These are phyloP conservation scores for Limnomonas spitsbergensis DNA, from an alignment of 139 green algal species.

Conservation along the genomic window DNA sequence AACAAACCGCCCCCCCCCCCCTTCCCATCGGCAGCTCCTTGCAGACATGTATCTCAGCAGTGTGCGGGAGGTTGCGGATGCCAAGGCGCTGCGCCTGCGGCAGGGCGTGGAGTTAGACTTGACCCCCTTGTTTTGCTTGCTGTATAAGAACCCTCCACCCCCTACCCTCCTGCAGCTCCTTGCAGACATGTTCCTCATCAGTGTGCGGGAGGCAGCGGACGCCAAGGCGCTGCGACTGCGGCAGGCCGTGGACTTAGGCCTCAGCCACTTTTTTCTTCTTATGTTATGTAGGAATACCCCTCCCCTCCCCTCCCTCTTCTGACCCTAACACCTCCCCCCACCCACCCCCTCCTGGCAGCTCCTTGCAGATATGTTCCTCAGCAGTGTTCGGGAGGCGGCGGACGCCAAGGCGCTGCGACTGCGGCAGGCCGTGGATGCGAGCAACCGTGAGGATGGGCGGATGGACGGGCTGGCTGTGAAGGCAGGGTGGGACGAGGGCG, in stretches of 20 bases:
- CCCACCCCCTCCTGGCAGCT: constrained; percentile 6
- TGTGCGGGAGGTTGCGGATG: background rate
- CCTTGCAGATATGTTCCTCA: constrained; percentile 6
- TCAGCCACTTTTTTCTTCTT: too few species aligned
- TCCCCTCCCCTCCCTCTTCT: too few species aligned
- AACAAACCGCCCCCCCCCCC: too few species aligned
- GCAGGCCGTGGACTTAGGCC: too few species aligned
- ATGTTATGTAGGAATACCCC: too few species aligned
- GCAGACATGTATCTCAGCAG: background rate
- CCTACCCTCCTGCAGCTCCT: constrained; percentile 11
- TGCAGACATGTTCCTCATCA: background rate
- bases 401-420: background rate
- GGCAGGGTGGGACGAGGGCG: background rate
- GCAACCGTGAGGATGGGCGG: background rate
- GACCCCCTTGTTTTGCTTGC: too few species aligned
- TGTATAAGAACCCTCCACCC: too few species aligned
- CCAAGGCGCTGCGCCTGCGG: background rate
- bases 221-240: background rate
- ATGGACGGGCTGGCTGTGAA: background rate
- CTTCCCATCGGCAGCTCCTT: background rate
- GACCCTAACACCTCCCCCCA: too few species aligned
- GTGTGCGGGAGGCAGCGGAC: background rate
- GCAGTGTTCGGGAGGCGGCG: constrained; percentile 1
- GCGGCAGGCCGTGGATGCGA: background rate
- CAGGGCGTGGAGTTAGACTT: too few species aligned